Conservation (phyloP, 805 yeast species). For the Pichia occidentalis region DNA sequence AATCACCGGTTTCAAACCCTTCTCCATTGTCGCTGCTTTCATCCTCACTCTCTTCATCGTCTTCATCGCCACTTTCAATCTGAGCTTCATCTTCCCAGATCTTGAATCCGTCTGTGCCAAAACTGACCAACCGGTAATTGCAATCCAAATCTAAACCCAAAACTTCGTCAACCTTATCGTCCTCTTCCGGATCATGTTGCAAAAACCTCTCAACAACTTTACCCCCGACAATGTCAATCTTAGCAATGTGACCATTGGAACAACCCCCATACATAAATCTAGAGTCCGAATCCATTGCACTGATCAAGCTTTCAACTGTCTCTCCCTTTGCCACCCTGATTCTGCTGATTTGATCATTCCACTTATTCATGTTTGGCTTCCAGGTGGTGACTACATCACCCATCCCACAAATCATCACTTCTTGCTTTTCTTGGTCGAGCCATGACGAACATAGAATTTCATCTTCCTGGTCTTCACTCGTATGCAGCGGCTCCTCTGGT, state of each 20-base stretch:
- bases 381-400: constrained; percentile 82
- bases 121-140: constrained; percentile 72
- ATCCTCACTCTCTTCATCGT: constrained; percentile 21
- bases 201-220: constrained; percentile 56
- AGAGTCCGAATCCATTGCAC: constrained; percentile 48
- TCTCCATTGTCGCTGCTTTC: constrained; percentile 7
- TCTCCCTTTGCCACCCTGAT: constrained; percentile 55
- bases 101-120: constrained; percentile 75
- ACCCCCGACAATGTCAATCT: constrained; percentile 60
- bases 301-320: constrained; percentile 64
- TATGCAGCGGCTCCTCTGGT: constrained; percentile 42
- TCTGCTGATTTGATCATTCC: constrained; percentile 73
- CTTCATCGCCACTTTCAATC: constrained; percentile 23
- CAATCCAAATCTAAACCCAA: constrained; percentile 69
- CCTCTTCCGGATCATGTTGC: constrained; percentile 71
- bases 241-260: constrained; percentile 65
- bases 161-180: constrained; percentile 63
- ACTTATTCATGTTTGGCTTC: constrained; percentile 64
- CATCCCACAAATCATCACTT: constrained; percentile 63
- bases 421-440: constrained; percentile 54
- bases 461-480: constrained; percentile 88
- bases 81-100: constrained; percentile 52
- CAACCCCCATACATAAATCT: constrained; percentile 71
- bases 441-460: constrained; percentile 75
- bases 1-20: background rate